phyloP scores from a whole-genome alignment of 139 green algal species.

The Picocystis salinarum region DNA sequence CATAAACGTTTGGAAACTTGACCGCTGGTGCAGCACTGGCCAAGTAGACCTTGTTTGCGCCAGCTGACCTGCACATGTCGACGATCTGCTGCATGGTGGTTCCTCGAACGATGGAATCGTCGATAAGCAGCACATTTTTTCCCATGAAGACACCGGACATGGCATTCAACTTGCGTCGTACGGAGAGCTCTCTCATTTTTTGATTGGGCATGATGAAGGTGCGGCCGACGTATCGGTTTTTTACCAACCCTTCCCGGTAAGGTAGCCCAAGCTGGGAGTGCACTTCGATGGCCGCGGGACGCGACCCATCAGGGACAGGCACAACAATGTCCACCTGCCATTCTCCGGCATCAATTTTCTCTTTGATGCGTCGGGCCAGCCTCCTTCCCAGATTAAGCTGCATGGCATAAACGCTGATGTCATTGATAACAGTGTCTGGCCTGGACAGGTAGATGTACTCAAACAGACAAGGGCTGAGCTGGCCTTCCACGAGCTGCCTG shows the following conservation, averaged over 20 bases:
- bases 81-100: slow-evolving; percentile 96
- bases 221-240: slow-evolving; percentile 79
- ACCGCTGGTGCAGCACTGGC: slow-evolving; percentile 79
- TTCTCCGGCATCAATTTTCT: slow-evolving; percentile 16
- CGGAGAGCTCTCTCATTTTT: slow-evolving; percentile 69
- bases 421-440: slow-evolving; percentile 77
- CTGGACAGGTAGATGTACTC: slow-evolving; percentile 98
- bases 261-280: slow-evolving; percentile 60
- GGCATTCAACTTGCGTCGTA: slow-evolving; percentile 91
- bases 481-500: slow-evolving; percentile 12
- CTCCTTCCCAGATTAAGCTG: slow-evolving; percentile 65
- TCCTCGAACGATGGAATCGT: slow-evolving; percentile 95
- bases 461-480: slow-evolving; percentile 82
- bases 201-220: slow-evolving; percentile 99
- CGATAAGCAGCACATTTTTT: slow-evolving; percentile 88
- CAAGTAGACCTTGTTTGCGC: slow-evolving; percentile 88
- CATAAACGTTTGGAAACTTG: slow-evolving; percentile 93
- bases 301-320: slow-evolving; percentile 76
- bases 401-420: slow-evolving; percentile 94
- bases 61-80: slow-evolving; percentile 74
- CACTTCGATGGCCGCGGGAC: slow-evolving; percentile 74
- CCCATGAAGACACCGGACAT: slow-evolving; percentile 81
- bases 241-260: slow-evolving; percentile 77
- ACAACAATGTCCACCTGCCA: slow-evolving; percentile 89
- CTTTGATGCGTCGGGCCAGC: slow-evolving; percentile 56